Evolutionary conservation across 2,329 filamentous ascomycete genomes (phyloP).

Genomic region (Alternaria burnsii): DNA sequence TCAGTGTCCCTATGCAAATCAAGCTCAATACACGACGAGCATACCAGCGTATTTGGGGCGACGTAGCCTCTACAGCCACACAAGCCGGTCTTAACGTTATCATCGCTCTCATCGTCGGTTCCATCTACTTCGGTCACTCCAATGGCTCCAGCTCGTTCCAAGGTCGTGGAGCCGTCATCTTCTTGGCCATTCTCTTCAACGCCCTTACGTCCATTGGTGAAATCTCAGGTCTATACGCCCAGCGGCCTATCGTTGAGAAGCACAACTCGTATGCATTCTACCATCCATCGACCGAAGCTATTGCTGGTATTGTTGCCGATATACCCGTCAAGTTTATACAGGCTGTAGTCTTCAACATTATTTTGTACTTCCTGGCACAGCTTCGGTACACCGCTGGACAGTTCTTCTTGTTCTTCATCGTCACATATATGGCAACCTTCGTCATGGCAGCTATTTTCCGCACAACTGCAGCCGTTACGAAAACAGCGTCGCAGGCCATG

Average conservation of each 20-base stretch:
- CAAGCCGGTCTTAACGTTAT: constrained; percentile 60
- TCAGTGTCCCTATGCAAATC: constrained; percentile 61
- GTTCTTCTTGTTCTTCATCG: constrained; percentile 83
- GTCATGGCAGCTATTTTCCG: constrained; percentile 86
- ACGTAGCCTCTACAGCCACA: constrained; percentile 43
- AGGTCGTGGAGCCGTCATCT: constrained; percentile 65
- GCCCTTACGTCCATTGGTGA: constrained; percentile 67
- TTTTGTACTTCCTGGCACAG: constrained; percentile 86
- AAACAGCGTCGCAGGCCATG: constrained; percentile 68
- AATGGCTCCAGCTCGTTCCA: constrained; percentile 63
- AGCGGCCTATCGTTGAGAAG: constrained; percentile 91
- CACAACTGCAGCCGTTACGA: constrained; percentile 76
- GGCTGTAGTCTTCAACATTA: constrained; percentile 76
- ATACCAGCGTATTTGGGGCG: constrained; percentile 47
- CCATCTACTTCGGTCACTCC: constrained; percentile 65
- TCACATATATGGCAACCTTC: constrained; percentile 63
- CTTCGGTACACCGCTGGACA: constrained; percentile 74
- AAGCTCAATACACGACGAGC: constrained; percentile 42
- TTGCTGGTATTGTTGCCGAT: constrained; percentile 83
- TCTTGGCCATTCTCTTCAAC: constrained; percentile 68
- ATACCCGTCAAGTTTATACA: constrained; percentile 81
- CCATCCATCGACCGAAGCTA: constrained; percentile 84
- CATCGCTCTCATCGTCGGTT: constrained; percentile 69
- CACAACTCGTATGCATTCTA: constrained; percentile 86
- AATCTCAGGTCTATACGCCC: constrained; percentile 69